Evolutionary conservation across 768 basidiomycete genomes (phyloP).

Genomic region (Russula brevipes): DNA sequence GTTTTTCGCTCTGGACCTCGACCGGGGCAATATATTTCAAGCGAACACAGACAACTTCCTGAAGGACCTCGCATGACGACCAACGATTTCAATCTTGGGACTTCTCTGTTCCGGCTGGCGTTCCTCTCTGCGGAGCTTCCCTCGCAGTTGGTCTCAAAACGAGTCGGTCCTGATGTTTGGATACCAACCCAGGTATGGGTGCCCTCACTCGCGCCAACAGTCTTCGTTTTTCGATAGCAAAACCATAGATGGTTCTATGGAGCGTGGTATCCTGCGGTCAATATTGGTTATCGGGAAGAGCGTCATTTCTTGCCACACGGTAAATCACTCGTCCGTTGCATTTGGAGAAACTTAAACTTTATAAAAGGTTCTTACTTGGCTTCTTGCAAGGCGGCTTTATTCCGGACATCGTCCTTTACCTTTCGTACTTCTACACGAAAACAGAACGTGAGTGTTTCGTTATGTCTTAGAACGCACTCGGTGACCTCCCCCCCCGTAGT

Average conservation of each 20-base stretch:
- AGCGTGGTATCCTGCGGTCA: background rate
- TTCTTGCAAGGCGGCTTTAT: background rate
- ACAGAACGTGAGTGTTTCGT: background rate
- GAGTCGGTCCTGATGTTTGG: background rate
- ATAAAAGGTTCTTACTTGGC: background rate
- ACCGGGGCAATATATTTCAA: background rate
- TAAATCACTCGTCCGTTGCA: background rate
- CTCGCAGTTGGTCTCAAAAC: background rate
- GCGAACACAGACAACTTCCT: slow-evolving; percentile 2
- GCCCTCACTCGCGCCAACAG: background rate
- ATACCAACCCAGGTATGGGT: background rate
- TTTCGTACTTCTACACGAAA: slow-evolving; percentile 2
- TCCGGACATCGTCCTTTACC: background rate
- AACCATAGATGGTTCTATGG: background rate
- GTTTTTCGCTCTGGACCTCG: background rate
- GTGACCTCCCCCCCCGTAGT: background rate
- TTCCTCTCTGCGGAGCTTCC: slow-evolving; percentile 1
- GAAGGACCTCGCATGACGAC: background rate
- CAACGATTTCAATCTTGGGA: background rate
- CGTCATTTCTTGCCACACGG: background rate
- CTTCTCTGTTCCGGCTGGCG: background rate
- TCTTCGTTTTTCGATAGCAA: background rate
- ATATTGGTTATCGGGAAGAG: background rate
- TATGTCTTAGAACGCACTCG: background rate
- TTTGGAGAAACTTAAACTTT: background rate